phyloP scores from a whole-genome alignment of 371 early-diverging fungal species.

The Rhizomucor pusillus region DNA sequence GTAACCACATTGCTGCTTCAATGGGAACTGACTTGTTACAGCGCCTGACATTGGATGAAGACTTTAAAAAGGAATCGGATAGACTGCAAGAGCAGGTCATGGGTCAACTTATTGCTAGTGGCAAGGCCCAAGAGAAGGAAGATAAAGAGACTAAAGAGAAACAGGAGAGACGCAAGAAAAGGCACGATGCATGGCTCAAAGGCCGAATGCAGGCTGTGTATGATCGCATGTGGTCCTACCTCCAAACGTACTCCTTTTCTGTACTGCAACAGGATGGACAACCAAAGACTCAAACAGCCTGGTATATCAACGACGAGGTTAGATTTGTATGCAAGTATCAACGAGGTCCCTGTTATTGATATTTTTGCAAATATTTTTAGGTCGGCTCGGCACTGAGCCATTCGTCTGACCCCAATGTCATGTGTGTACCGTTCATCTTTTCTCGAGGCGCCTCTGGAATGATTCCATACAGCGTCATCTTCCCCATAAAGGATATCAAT shows the following conservation, averaged over 20 bases:
- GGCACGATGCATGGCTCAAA: slow-evolving; percentile 23
- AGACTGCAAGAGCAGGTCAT: slow-evolving; percentile 43
- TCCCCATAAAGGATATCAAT: slow-evolving; percentile 52
- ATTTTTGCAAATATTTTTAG: slow-evolving; percentile 11
- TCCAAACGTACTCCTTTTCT: slow-evolving; percentile 57
- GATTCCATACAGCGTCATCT: slow-evolving; percentile 61
- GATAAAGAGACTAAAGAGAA: slow-evolving; percentile 34
- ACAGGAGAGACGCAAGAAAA: slow-evolving; percentile 24
- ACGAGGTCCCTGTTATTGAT: too few relatives aligned
- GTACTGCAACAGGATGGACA: slow-evolving; percentile 54
- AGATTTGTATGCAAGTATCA: slow-evolving; percentile 3
- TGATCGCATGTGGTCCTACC: slow-evolving; percentile 54
- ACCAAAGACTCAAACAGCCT: slow-evolving; percentile 54
- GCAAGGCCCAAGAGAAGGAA: slow-evolving; percentile 46
- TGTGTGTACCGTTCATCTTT: slow-evolving; percentile 59
- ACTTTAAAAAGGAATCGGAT: slow-evolving; percentile 37
- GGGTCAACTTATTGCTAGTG: slow-evolving; percentile 40
- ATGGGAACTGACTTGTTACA: slow-evolving; percentile 5
- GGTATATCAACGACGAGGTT: slow-evolving; percentile 42
- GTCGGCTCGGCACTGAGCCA: slow-evolving; percentile 61
- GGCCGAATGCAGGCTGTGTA: slow-evolving; percentile 26
- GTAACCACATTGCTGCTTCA: too few relatives aligned
- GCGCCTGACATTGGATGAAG: slow-evolving; percentile 40
- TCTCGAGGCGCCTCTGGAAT: slow-evolving; percentile 50
- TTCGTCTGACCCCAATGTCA: slow-evolving; percentile 52